Percentiles rank a stretch among this genome's conserved stretches.
Conservation (phyloP, 345 rosid genomes). For the Theobroma cacao region DNA sequence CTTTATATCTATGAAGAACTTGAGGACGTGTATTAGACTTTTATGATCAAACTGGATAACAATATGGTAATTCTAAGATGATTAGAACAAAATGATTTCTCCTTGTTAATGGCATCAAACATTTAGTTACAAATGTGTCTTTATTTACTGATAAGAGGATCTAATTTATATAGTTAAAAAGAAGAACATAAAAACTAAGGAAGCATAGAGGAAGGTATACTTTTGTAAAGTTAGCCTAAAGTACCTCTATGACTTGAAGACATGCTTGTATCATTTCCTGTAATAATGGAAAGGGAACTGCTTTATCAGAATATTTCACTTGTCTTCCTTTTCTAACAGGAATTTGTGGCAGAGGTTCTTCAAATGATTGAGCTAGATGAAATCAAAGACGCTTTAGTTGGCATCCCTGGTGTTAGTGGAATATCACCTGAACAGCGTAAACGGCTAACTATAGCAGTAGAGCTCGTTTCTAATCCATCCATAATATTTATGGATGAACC, state of each 20-base stretch:
- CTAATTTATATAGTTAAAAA: not conserved
- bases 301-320: not conserved
- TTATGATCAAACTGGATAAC: not conserved
- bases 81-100: not conserved
- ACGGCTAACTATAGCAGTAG: too few relatives aligned
- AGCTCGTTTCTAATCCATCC: too few relatives aligned
- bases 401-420: constrained; percentile 42
- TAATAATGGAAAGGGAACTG: not conserved
- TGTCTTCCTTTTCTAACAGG: constrained; percentile 19
- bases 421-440: constrained; percentile 51
- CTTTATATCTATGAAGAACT: too few relatives aligned
- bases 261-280: too few relatives aligned
- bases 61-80: not conserved
- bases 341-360: constrained; percentile 45
- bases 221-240: not conserved
- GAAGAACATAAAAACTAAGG: not conserved
- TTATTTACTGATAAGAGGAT: not conserved
- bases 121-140: not conserved
- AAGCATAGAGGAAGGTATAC: not conserved
- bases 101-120: not conserved
- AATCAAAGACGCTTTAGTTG: constrained; percentile 43
- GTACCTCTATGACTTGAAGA: too few relatives aligned
- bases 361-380: constrained; percentile 45
- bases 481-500: constrained; percentile 70
- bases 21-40: not conserved